phyloP scores from a whole-genome alignment of 2,329 filamentous ascomycete genomes.

The Paracamarosporium sp. region DNA sequence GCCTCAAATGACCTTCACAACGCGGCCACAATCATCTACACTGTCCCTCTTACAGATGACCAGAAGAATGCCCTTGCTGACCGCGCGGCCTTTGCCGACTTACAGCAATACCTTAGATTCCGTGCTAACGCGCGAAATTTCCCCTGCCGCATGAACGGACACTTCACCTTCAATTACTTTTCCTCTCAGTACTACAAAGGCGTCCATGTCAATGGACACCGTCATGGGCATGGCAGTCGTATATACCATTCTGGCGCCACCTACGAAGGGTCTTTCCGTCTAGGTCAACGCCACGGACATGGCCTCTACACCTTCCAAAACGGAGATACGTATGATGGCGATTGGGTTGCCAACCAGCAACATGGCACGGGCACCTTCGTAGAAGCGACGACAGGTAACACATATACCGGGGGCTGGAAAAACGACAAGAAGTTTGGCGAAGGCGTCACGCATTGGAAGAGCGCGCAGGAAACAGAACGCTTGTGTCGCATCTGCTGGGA shows the following conservation, averaged over 20 bases:
- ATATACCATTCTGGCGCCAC: constrained; percentile 62
- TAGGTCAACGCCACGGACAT: constrained; percentile 61
- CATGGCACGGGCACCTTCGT: constrained; percentile 65
- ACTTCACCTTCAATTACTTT: constrained; percentile 61
- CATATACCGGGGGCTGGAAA: constrained; percentile 67
- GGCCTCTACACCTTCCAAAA: constrained; percentile 68
- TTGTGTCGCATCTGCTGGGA: constrained; percentile 69
- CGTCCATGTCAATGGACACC: constrained; percentile 52
- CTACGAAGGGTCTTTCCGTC: constrained; percentile 63
- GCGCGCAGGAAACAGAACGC: constrained; percentile 66
- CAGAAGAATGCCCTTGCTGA: constrained; percentile 37
- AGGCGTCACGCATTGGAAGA: constrained; percentile 68
- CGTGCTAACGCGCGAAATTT: constrained; percentile 50
- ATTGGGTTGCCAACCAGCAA: constrained; percentile 69
- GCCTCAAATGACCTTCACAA: constrained; percentile 39
- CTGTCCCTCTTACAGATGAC: constrained; percentile 32
- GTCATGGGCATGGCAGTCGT: constrained; percentile 62
- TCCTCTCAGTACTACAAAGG: constrained; percentile 64
- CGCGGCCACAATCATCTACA: constrained; percentile 41
- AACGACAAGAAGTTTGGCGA: constrained; percentile 67
- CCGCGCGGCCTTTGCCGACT: constrained; percentile 43
- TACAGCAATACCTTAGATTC: constrained; percentile 53
- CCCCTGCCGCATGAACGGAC: constrained; percentile 50
- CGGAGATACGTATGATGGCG: constrained; percentile 65
- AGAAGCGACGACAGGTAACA: constrained; percentile 64